phyloP scores from a whole-genome alignment of 257 asterid genomes.

The Solanum etuberosum region DNA sequence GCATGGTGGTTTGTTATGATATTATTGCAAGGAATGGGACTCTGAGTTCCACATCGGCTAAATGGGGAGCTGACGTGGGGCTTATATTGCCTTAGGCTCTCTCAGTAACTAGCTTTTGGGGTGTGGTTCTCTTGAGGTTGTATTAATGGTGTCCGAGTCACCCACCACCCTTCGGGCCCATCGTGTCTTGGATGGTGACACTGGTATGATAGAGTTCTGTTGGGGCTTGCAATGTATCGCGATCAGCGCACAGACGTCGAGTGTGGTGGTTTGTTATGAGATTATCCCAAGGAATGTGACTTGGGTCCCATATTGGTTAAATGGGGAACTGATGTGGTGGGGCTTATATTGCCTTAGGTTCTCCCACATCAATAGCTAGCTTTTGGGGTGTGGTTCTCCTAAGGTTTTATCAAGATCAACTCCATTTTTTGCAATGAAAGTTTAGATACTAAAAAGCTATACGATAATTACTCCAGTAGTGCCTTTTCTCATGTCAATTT shows the following conservation, averaged over 20 bases:
- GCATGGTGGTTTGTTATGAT: background rate
- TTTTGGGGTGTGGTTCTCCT: background rate
- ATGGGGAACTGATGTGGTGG: background rate
- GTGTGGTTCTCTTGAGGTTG: background rate
- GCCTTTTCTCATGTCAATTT: background rate
- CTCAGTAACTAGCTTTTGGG: background rate
- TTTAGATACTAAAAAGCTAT: background rate
- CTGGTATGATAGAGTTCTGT: background rate
- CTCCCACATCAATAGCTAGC: background rate
- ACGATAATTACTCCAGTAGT: background rate
- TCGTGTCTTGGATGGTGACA: background rate
- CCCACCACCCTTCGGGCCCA: background rate
- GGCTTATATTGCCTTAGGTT: background rate
- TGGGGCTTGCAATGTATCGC: background rate
- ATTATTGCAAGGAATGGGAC: background rate
- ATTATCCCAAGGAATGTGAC: background rate
- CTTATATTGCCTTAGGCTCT: background rate
- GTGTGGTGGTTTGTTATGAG: background rate
- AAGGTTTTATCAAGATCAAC: background rate
- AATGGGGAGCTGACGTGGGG: background rate
- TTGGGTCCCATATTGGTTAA: no score
- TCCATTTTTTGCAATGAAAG: background rate
- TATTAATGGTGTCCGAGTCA: background rate
- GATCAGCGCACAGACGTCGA: no score
- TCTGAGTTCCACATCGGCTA: background rate